Evolutionary conservation across 352 stramenopile genomes (phyloP).

Genomic region (Plasmopara muralis): DNA sequence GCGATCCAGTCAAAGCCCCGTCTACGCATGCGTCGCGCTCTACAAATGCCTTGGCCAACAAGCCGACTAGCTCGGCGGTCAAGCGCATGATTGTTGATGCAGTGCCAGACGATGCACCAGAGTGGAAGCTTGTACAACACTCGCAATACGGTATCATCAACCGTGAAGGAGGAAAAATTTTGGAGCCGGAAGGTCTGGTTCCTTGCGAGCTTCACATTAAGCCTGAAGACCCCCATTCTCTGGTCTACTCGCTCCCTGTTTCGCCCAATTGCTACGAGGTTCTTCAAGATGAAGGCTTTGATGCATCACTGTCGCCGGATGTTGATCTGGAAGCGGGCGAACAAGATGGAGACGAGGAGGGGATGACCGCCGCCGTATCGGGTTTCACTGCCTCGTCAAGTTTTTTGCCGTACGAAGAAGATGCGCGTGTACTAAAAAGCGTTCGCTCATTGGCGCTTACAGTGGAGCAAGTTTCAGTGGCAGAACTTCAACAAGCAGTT

Average conservation of each 20-base stretch:
- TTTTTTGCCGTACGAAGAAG: background rate
- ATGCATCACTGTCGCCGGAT: background rate
- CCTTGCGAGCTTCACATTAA: background rate
- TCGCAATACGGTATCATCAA: constrained; percentile 3
- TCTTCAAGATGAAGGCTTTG: background rate
- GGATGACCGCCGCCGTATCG: background rate
- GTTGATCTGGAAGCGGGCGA: background rate
- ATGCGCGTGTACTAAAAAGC: background rate
- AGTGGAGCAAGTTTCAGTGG: background rate
- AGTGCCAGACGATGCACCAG: background rate
- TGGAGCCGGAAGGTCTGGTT: background rate
- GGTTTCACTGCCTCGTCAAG: background rate
- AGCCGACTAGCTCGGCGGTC: background rate
- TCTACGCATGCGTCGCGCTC: background rate
- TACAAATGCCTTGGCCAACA: background rate
- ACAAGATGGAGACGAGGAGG: background rate
- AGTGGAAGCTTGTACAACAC: constrained; percentile 1
- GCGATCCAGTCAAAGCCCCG: background rate
- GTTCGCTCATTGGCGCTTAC: background rate
- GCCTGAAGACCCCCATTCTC: background rate
- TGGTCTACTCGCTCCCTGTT: background rate
- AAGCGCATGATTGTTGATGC: background rate
- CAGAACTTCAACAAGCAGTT: background rate
- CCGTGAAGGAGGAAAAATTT: background rate
- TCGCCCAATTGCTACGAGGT: background rate